Evolutionary conservation across 2,329 filamentous ascomycete species (phyloP).

Genomic region (Phaeosphaeria sp.): DNA sequence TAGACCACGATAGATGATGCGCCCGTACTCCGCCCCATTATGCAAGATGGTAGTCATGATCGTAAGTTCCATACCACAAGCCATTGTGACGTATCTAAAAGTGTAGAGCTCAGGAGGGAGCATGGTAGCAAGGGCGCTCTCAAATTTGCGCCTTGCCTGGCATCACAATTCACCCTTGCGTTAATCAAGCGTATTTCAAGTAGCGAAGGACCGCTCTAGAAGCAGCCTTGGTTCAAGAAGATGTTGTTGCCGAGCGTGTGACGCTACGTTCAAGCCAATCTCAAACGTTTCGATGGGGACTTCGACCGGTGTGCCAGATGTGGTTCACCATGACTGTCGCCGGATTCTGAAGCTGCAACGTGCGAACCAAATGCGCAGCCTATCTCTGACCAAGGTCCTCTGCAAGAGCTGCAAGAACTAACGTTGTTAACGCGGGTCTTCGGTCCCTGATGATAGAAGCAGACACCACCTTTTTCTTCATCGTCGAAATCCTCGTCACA

Average conservation of each 20-base stretch:
- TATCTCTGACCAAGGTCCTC: constrained; percentile 5
- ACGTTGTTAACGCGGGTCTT: constrained; percentile 1
- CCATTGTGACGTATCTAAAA: background rate
- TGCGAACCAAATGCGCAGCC: constrained; percentile 11
- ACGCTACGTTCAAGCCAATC: no score
- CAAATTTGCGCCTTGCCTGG: background rate
- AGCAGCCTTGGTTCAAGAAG: background rate
- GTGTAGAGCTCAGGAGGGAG: background rate
- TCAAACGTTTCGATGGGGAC: background rate
- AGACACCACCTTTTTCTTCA: constrained; percentile 7
- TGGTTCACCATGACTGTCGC: background rate
- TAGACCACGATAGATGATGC: no score
- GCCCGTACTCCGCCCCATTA: no score
- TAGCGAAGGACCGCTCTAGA: background rate
- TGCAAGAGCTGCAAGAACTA: constrained; percentile 17
- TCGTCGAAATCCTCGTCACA: constrained; percentile 19
- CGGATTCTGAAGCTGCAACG: background rate
- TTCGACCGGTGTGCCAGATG: background rate
- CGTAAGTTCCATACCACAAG: background rate
- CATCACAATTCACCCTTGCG: background rate
- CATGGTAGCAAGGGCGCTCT: background rate
- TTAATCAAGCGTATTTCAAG: background rate
- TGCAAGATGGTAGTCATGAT: no score
- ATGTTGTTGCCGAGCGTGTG: no score
- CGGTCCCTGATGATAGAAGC: constrained; percentile 25